Evolutionary conservation across 805 yeast species (phyloP), one percentile per base, ranked within the genome.

Genomic region (Schwanniomyces occidentalis): DNA sequence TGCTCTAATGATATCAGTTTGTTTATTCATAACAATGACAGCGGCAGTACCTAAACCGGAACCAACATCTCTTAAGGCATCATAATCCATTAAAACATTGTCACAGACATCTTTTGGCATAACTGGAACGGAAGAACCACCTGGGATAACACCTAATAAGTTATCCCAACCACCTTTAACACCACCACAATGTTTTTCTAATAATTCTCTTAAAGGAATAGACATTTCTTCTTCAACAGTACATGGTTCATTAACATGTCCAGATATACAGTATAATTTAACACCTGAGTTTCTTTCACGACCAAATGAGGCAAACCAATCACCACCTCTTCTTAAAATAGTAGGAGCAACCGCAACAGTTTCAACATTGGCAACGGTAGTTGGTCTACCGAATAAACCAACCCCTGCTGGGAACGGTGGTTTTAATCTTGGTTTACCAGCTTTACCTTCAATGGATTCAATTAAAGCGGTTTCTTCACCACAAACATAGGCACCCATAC

Each of bases 351-450:
- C 95, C 6, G 95, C 80, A 38, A 87, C 93, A 12, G 95, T 86
- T 68, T 87, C 95, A 41, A 87, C 95, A 56, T 87, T 87, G 44
- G 95, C 83, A 40, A 87, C 95, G 27, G 95, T 87, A 20, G 90
- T 78, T 46, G 95, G 95, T 62, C 95, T 78, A 54, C 95, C 95
- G 49, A 84, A 87, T 37, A 87, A 71, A 52, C 95, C 95, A 40
- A 86, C 91, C 54, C 95, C 95, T 22, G 95, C 95, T 22, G 95
- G 95, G 77, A 87, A 87, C 45, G 95, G 95, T 23, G 95, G 95
- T 78, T 87, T 87, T 61, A 87, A 75, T 65, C 95, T 80, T 49
- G 95, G 95, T 66, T 87, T 87, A 47, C 95, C 95, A 38, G 93
- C 95, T 65, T 87, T 87, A 51, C 95, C 95, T 68, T 87, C 95